Evolutionary conservation across 306 rosid species (phyloP).

Genomic region (Sesbania bispinosa): DNA sequence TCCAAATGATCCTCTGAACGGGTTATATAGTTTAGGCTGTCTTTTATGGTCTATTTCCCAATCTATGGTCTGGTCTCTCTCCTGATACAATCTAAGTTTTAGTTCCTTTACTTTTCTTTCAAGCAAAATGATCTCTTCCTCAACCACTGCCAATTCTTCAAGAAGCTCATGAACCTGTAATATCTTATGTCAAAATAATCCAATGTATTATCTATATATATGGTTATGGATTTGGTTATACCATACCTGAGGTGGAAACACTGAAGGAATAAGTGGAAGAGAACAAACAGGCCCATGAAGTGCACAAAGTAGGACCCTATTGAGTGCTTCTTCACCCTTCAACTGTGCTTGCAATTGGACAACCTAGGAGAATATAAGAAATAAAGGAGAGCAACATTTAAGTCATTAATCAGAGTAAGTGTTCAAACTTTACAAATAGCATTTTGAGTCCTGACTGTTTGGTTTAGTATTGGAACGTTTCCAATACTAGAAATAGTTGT

Average conservation of each 20-base stretch:
- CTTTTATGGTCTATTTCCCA: constrained; percentile 41
- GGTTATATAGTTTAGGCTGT: constrained; percentile 28
- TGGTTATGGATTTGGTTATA: too few relatives aligned
- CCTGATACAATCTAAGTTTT: constrained; percentile 43
- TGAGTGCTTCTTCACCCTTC: constrained; percentile 59
- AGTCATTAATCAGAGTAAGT: too few relatives aligned
- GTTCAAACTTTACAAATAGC: too few relatives aligned
- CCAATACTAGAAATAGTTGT: too few relatives aligned
- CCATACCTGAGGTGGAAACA: constrained; percentile 62
- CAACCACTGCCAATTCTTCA: constrained; percentile 63
- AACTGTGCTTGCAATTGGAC: constrained; percentile 53
- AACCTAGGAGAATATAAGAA: constrained; percentile 42
- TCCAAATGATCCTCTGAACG: constrained; percentile 28
- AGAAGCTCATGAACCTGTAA: constrained; percentile 63
- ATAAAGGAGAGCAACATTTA: background rate
- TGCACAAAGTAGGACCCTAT: constrained; percentile 56
- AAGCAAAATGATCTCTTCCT: constrained; percentile 62
- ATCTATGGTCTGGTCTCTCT: constrained; percentile 50
- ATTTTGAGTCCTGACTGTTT: too few relatives aligned
- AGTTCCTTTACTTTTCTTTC: constrained; percentile 77
- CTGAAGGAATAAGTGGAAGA: constrained; percentile 43
- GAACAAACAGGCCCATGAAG: constrained; percentile 59
- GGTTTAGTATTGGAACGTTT: too few relatives aligned
- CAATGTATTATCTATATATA: too few relatives aligned
- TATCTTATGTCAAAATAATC: background rate